Evolutionary conservation across 176 grass and related monocot species (phyloP), one percentile per base, ranked within the genome.

Genomic region (Zoysia pacifica): DNA sequence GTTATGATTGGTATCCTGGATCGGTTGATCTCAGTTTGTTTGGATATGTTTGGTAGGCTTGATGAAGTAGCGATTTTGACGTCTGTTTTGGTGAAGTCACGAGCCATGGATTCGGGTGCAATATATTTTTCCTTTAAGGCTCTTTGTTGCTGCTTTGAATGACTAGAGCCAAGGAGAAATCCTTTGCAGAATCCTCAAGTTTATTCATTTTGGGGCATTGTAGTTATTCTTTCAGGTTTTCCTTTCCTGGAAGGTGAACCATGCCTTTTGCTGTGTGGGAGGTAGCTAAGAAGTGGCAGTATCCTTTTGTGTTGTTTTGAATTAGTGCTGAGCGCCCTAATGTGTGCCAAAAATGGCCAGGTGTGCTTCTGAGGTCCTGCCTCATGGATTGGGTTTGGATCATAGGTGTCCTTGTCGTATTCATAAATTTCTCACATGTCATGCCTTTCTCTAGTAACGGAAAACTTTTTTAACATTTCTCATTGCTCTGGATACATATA

Each of bases 31-130:
- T 51, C 64, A 64, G 71, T 81, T 79, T 74, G 61, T 79, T 84
- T 70, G 61, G 66, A 82, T 81, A 85, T 78, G 82, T 54, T 89
- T 85, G 87, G 62, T 82, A 38, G 67, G 65, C 59, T 36, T 46
- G 49, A 81, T 70, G 60, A 42, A 85, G 73, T 61, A 72, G 78
- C 61, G 82, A 85, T 72, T 85, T 81, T 67, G 67, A 73, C 78
- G 73, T 77, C 48, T 89, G 78, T 70, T 72, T 77, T 73, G 43
- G 43, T 72, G 72, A 81, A 69, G 82, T 73, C 72, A 72, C 44
- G 49, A 6, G 72, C 19, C 19, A 67, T 72, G 65, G 58, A 19
- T 74, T 84, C 63, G 76, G 72, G 76, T 49, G 9, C n/a, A 4
- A 65, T 72, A 56, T 76, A 39, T 62, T 74, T 48, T 49, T 48